Evolutionary conservation across 2,329 filamentous ascomycete genomes (phyloP), one percentile per base, ranked within the genome.

Genomic region (Metarhizium album): DNA sequence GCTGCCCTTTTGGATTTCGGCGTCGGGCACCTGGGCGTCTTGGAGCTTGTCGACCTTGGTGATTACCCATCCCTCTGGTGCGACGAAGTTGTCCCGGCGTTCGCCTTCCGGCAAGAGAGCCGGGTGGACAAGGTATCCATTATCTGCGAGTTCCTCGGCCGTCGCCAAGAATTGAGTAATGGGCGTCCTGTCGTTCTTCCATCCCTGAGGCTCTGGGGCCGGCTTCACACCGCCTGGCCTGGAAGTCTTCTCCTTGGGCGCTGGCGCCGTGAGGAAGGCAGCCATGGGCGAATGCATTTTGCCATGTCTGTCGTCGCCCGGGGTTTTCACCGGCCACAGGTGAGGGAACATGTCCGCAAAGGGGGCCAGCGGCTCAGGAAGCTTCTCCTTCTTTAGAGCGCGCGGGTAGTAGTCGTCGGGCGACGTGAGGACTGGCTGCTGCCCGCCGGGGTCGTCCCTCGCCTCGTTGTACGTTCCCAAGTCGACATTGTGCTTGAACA

Each of bases 261-360:
- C 67, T 4, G 87, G 82, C 1, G 86, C 81, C 4, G 84, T 86
- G 55, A 97, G 76, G 71, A 97, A 90, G 1, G 88, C 83, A 55
- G 87, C 81, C 33, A 97, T 71, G 2, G 93, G 90, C 3, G 93
- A 97, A 67, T 94, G 86, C 62, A 98, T 80, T 62, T 83, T 86
- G 58, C 79, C 80, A 61, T 84, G 80, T 63, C 83, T 87, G 57
- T 89, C 85, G 64, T 97, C 91, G 3, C 90, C 93, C 2, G 89
- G 87, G 0, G 89, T 86, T 63, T 82, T 86, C 52, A 96, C 80
- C 9, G 90, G 91, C 90, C 93, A 96, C 38, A 96, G 71, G 60
- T 93, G 85, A 8, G 83, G 75, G 57, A 98, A 97, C 64, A 96
- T 87, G 53, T 87, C 80, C 40, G 86, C 82, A 52, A 96, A 79